phyloP scores from a whole-genome alignment of 345 rosid genomes.

The Eutrema yunnanense region DNA sequence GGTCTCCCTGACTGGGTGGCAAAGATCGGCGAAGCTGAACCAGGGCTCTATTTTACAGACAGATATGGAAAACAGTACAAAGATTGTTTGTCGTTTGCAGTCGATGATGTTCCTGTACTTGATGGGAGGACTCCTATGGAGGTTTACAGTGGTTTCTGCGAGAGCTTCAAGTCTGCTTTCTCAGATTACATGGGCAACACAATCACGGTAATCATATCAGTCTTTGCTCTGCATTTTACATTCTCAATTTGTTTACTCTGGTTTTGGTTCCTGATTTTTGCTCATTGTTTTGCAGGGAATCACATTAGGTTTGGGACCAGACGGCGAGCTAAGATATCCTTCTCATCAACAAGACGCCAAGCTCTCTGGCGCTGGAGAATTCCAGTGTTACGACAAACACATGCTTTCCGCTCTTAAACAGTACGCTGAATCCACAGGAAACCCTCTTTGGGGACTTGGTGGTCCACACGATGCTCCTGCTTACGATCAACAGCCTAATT shows the following conservation, averaged over 20 bases:
- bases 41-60: conserved; percentile 53
- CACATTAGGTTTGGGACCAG: conserved; percentile 84
- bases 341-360: conserved; percentile 38
- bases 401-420: conserved; percentile 69
- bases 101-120: conserved; percentile 71
- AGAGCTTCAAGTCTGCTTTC: conserved; percentile 73
- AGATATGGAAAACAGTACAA: conserved; percentile 46
- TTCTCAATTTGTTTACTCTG: neutral
- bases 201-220: conserved; percentile 40
- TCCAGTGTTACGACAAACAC: conserved; percentile 80
- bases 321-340: conserved; percentile 82
- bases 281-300: conserved; percentile 52
- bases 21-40: conserved; percentile 45
- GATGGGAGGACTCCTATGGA: conserved; percentile 70
- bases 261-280: neutral
- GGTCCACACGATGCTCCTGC: conserved; percentile 90
- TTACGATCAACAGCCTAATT: conserved; percentile 47
- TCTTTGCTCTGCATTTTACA: neutral
- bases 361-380: conserved; percentile 50
- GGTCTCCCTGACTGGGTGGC: conserved; percentile 76
- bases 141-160: conserved; percentile 62
- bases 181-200: conserved; percentile 62
- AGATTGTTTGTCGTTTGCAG: conserved; percentile 69
- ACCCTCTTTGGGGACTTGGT: conserved; percentile 82
- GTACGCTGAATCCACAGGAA: conserved; percentile 61